phyloP scores from a whole-genome alignment of 169 alveolate genomes.

The Plasmodium malariae region DNA sequence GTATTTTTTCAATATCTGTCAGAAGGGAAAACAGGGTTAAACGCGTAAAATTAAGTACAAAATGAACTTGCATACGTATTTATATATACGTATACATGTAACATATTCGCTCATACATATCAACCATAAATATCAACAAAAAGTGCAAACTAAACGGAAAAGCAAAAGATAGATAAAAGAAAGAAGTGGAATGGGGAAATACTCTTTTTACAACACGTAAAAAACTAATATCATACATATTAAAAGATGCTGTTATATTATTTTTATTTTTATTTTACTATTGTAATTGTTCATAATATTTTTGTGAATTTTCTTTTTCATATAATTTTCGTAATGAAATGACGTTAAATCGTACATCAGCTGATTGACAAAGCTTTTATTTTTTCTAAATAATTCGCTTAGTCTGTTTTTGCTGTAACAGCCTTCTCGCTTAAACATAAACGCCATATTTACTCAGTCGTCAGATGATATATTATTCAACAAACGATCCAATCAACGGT shows the following conservation, averaged over 20 bases:
- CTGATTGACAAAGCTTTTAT: slow-evolving; percentile 56
- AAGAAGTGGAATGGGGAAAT: too few relatives aligned
- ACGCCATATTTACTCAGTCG: slow-evolving; percentile 50
- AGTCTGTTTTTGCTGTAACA: slow-evolving; percentile 71
- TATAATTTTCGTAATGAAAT: slow-evolving; percentile 72
- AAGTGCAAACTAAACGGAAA: neutral
- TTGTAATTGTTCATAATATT: slow-evolving; percentile 73
- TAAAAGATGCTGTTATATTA: neutral
- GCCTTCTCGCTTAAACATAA: slow-evolving; percentile 74
- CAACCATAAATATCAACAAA: neutral
- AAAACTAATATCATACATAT: too few relatives aligned
- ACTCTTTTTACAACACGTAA: too few relatives aligned
- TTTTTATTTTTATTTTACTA: slow-evolving; percentile 23
- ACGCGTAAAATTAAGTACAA: neutral
- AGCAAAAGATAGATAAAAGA: neutral
- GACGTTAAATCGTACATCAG: slow-evolving; percentile 73
- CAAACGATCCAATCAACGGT: neutral
- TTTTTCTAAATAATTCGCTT: slow-evolving; percentile 59
- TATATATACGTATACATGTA: neutral
- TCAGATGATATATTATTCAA: neutral
- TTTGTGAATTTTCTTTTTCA: slow-evolving; percentile 65
- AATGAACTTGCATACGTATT: neutral
- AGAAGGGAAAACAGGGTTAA: neutral
- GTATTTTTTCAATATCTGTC: slow-evolving; percentile 72
- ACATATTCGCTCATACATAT: too few relatives aligned